Evolutionary conservation across 2,329 filamentous ascomycete genomes (phyloP).

Genomic region (Claviceps lovelessii): DNA sequence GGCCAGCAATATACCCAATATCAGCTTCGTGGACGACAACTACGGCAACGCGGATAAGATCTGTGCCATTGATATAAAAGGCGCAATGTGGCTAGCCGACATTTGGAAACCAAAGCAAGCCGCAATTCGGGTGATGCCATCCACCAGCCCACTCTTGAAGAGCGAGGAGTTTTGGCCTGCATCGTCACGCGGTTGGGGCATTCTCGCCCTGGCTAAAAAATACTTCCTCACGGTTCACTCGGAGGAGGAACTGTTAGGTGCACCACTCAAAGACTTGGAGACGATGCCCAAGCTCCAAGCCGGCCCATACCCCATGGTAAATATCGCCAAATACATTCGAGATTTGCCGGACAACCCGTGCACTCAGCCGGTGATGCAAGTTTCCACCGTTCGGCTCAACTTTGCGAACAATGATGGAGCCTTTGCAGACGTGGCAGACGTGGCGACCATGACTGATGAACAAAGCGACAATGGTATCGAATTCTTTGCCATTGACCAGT

Average conservation of each 20-base stretch:
- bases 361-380: not conserved
- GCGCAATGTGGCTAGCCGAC: conserved; percentile 33
- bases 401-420: not conserved
- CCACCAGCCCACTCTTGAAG: conserved; percentile 7
- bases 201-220: conserved; percentile 29
- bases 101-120: conserved; percentile 31
- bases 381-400: not conserved
- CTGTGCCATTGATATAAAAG: conserved; percentile 36
- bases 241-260: conserved; percentile 21
- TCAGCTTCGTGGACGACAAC: conserved; percentile 34
- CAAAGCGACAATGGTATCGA: conserved; percentile 1
- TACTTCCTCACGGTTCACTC: conserved; percentile 26
- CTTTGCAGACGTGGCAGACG: conserved; percentile 7
- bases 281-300: conserved; percentile 8
- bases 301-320: conserved; percentile 10
- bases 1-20: conserved; percentile 36
- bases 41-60: conserved; percentile 35
- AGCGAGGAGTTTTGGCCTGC: conserved; percentile 18
- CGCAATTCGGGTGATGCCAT: conserved; percentile 13
- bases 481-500: conserved; percentile 10
- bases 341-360: conserved; percentile 20
- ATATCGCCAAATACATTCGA: conserved; percentile 13
- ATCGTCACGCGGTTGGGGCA: conserved; percentile 31
- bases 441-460: not conserved
- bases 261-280: conserved; percentile 10